A percentile compares a stretch with the other conserved stretches of the same genome.
phyloP scores from a whole-genome alignment of 345 rosid species.

The Lepidium didymum region DNA sequence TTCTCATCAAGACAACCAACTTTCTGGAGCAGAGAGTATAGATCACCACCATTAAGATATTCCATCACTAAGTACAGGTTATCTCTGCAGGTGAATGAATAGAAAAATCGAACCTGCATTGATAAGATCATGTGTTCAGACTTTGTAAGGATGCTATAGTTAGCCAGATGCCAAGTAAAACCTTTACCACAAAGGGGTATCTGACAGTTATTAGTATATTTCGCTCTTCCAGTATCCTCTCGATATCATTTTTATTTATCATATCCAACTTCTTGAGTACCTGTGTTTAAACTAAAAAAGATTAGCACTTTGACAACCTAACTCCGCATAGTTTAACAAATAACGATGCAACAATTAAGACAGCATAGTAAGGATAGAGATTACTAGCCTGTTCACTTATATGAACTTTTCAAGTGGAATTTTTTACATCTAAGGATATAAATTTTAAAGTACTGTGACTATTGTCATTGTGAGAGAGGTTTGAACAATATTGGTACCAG shows the following conservation, averaged over 20 bases:
- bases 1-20: slow-evolving; percentile 79
- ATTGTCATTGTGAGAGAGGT: not conserved
- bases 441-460: not conserved
- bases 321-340: not conserved
- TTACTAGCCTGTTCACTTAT: not conserved
- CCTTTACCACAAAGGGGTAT: slow-evolving; percentile 77
- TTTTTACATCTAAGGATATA: not conserved
- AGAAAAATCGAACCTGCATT: slow-evolving; percentile 75
- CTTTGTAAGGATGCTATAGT: not conserved
- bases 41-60: slow-evolving; percentile 84
- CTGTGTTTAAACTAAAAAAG: slow-evolving; percentile 31
- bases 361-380: too few species aligned
- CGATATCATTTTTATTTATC: slow-evolving; percentile 71
- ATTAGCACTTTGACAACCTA: slow-evolving; percentile 15
- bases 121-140: slow-evolving; percentile 20
- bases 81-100: slow-evolving; percentile 82
- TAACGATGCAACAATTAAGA: not conserved
- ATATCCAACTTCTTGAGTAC: slow-evolving; percentile 76
- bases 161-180: slow-evolving; percentile 1
- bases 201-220: slow-evolving; percentile 77
- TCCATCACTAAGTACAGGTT: slow-evolving; percentile 91
- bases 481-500: not conserved
- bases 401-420: not conserved
- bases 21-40: slow-evolving; percentile 68
- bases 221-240: slow-evolving; percentile 73